Evolutionary conservation across 2,329 filamentous ascomycete species (phyloP).

Genomic region (Monilinia aucupariae): DNA sequence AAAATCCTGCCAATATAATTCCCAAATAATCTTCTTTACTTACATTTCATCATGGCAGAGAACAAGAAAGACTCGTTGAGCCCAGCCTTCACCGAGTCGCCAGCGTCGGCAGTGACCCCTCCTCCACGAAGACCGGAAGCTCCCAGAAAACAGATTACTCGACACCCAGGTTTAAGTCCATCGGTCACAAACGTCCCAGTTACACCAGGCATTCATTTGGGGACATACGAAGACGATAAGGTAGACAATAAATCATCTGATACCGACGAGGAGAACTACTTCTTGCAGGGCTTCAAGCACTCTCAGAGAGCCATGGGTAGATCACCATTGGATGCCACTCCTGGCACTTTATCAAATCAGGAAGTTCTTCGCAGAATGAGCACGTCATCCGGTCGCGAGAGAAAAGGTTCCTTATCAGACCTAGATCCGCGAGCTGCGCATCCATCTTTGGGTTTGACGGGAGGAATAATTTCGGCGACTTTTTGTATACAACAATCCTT

Average conservation of each 20-base stretch:
- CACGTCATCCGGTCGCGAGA: conserved; percentile 28
- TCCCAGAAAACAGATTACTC: conserved; percentile 22
- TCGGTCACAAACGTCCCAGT: conserved; percentile 31
- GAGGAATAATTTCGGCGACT: conserved; percentile 62
- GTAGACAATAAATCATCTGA: conserved; percentile 12
- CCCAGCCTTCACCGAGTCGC: conserved; percentile 1
- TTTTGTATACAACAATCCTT: conserved; percentile 58
- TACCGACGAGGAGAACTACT: conserved; percentile 25
- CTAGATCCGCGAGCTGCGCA: conserved; percentile 48
- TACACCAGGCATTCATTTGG: conserved; percentile 30
- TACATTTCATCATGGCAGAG: conserved; percentile 16
- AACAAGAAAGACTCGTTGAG: conserved; percentile 5
- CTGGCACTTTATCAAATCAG: conserved; percentile 37
- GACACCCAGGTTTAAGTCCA: conserved; percentile 31
- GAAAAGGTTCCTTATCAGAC: conserved; percentile 46
- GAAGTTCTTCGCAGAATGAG: conserved; percentile 44
- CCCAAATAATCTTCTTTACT: background rate
- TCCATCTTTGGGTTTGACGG: conserved; percentile 53
- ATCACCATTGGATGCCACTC: conserved; percentile 30
- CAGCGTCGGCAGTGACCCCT: background rate
- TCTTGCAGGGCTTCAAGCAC: conserved; percentile 23
- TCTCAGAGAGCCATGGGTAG: conserved; percentile 26
- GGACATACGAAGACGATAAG: conserved; percentile 22
- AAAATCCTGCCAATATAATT: background rate
- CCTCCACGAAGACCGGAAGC: background rate